Percentiles rank a stretch among this genome's conserved stretches.
Conservation (phyloP, 331 rosid genomes). For the Dryas integrifolia region DNA sequence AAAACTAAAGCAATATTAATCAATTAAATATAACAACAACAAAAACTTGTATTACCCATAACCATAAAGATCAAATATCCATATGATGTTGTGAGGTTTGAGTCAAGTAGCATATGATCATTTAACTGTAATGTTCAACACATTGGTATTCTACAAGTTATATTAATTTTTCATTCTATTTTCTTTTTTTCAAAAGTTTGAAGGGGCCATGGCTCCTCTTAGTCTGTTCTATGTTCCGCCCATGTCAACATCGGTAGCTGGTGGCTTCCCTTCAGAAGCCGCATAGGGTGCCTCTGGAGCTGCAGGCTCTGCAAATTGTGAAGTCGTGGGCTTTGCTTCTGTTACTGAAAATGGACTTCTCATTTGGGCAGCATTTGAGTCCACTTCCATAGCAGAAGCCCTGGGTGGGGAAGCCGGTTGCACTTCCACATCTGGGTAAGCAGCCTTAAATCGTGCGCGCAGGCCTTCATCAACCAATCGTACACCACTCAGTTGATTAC, state of each 20-base stretch:
- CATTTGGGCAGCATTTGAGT: conserved; percentile 50
- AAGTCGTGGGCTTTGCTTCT: conserved; percentile 41
- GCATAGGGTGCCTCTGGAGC: conserved; percentile 43
- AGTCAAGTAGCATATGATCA: too few relatives aligned
- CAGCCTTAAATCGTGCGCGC: conserved; percentile 95
- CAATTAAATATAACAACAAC: too few relatives aligned
- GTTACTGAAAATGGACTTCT: conserved; percentile 52
- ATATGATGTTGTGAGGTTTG: too few relatives aligned
- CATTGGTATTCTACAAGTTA: too few relatives aligned
- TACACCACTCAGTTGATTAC: conserved; percentile 86
- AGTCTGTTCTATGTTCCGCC: background rate
- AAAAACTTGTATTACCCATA: too few relatives aligned
- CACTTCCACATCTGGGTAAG: conserved; percentile 93
- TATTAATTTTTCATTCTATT: too few relatives aligned
- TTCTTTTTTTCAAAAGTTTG: too few relatives aligned
- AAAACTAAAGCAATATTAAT: too few relatives aligned
- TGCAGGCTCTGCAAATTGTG: conserved; percentile 50
- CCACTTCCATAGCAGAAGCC: conserved; percentile 74
- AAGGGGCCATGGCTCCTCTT: too few relatives aligned
- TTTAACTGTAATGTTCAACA: too few relatives aligned
- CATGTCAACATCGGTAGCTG: conserved; percentile 50
- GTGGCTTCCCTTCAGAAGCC: conserved; percentile 54
- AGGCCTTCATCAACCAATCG: conserved; percentile 92
- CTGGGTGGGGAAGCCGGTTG: conserved; percentile 90
- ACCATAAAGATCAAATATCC: too few relatives aligned